Conservation (phyloP, 106 monocot genomes). For the Apostasia ramifera region DNA sequence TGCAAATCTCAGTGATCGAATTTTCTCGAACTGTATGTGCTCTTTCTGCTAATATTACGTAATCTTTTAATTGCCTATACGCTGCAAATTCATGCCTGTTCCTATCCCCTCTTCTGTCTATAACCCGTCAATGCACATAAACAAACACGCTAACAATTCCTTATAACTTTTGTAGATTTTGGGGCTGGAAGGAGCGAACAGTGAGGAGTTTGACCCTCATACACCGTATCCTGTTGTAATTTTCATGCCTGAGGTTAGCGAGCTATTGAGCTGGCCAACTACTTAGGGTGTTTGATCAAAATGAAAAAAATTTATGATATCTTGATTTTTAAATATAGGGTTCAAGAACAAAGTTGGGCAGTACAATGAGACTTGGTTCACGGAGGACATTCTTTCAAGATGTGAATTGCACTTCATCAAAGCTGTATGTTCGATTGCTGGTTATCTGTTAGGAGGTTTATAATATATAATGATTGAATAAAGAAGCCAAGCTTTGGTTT, state of each 20-base stretch:
- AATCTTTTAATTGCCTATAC: too few species aligned
- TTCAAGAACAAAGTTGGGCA: slow-evolving; percentile 85
- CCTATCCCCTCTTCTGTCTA: too few species aligned
- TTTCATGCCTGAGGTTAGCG: slow-evolving; percentile 85
- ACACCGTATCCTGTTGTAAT: slow-evolving; percentile 63
- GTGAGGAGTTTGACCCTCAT: slow-evolving; percentile 67
- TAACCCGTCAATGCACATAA: too few species aligned
- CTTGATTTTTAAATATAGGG: slow-evolving; percentile 30
- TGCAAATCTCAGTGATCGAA: slow-evolving; percentile 6
- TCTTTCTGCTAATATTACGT: too few species aligned
- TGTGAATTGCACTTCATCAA: slow-evolving; percentile 37
- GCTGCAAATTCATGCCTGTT: too few species aligned
- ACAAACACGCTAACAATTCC: too few species aligned
- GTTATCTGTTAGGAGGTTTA: background rate
- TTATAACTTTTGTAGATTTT: background rate
- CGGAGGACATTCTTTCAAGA: slow-evolving; percentile 51
- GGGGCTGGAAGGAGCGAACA: slow-evolving; percentile 51
- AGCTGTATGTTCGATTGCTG: slow-evolving; percentile 32
- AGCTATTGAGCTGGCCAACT: too few species aligned
- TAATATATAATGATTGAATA: too few species aligned
- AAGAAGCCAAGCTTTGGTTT: too few species aligned
- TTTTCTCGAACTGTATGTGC: background rate
- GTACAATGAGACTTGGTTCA: slow-evolving; percentile 81
- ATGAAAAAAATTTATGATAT: too few species aligned
- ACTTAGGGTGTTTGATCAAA: too few species aligned